A percentile compares a stretch with the other conserved stretches of the same genome.
These are phyloP conservation scores for Aquilaria agallochum DNA, from an alignment of 441 rosid genomes.

Conservation along the genomic window DNA sequence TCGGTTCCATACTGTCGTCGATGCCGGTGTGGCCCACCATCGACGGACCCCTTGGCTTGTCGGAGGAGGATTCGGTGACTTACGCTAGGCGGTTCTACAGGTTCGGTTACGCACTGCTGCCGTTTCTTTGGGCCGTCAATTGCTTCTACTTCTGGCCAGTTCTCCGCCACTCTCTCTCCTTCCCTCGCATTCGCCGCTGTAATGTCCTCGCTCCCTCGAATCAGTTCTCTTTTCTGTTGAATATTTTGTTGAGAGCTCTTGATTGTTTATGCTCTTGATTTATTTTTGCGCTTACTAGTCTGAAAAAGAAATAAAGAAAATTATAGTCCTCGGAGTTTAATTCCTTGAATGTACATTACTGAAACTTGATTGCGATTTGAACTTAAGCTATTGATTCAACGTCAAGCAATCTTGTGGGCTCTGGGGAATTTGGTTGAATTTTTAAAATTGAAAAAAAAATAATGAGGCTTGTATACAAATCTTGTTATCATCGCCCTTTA, in stretches of 20 bases:
- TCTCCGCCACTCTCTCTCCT: constrained; percentile 74
- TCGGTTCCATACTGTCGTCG: constrained; percentile 37
- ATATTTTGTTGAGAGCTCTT: constrained; percentile 2
- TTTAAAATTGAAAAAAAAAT: no score
- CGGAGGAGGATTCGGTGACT: constrained; percentile 77
- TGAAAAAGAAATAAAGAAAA: neutral
- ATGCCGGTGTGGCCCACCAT: constrained; percentile 87
- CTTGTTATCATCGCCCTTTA: no score
- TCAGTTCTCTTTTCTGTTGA: constrained; percentile 8
- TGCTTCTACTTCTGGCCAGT: constrained; percentile 99
- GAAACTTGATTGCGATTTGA: no score
- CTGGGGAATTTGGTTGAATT: no score
- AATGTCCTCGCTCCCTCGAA: constrained; percentile 2
- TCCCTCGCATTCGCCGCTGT: constrained; percentile 84
- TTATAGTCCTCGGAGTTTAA: neutral
- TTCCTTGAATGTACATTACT: no score
- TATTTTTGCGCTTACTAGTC: constrained; percentile 1
- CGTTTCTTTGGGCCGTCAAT: constrained; percentile 94
- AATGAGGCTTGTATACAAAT: no score
- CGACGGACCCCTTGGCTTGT: constrained; percentile 85
- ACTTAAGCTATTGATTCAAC: no score
- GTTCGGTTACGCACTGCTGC: constrained; percentile 84
- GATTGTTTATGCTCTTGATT: neutral
- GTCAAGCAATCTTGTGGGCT: no score
- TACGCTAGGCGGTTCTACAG: constrained; percentile 84